phyloP scores from a whole-genome alignment of 345 rosid genomes.

The Orychophragmus violaceus region DNA sequence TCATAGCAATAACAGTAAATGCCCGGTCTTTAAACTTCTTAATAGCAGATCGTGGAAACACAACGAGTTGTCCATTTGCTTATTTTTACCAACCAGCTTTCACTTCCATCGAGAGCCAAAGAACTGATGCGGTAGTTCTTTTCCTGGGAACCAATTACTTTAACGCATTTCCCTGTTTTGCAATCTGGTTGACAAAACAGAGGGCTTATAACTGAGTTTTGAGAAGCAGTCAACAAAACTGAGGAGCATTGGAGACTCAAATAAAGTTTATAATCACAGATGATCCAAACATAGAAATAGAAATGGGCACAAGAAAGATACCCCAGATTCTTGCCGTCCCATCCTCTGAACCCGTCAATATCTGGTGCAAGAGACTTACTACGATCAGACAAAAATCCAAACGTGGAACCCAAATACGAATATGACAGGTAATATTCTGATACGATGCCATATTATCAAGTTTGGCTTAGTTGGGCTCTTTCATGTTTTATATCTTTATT shows the following conservation, averaged over 20 bases:
- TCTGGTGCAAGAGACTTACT: slow-evolving; percentile 39
- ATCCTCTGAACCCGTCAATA: slow-evolving; percentile 95
- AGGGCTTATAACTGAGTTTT: no score
- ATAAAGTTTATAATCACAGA: neutral
- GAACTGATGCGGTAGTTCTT: slow-evolving; percentile 53
- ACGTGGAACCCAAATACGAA: neutral
- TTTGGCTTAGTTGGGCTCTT: no score
- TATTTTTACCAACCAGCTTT: slow-evolving; percentile 99
- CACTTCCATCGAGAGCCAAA: slow-evolving; percentile 89
- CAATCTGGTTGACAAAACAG: slow-evolving; percentile 64
- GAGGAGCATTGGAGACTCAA: no score
- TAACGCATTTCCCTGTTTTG: slow-evolving; percentile 76
- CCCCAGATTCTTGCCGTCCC: slow-evolving; percentile 97
- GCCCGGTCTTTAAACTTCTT: neutral
- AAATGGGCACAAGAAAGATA: slow-evolving; percentile 24
- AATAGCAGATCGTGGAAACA: neutral
- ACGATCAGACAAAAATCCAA: neutral
- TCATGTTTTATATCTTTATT: no score
- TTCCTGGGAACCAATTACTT: slow-evolving; percentile 51
- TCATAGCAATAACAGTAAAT: no score
- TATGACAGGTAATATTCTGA: no score
- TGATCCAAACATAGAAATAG: neutral
- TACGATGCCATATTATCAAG: no score
- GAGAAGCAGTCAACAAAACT: no score
- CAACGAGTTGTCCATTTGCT: no score